Base-by-base conservation (phyloP, 148 eudicot genomes). In the Arctostaphylos glauca region DNA sequence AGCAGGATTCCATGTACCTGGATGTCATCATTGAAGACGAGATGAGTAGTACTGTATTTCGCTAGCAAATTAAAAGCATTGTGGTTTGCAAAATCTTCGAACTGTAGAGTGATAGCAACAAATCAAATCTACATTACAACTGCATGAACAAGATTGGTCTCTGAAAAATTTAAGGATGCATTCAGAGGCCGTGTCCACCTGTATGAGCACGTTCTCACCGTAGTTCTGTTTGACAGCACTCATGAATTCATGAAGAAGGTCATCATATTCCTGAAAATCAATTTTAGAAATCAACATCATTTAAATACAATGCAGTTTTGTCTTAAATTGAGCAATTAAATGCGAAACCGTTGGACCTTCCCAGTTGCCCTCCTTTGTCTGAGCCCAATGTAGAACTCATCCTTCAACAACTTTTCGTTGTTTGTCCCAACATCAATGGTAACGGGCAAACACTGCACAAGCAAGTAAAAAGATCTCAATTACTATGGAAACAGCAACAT, bases 1-100 rank as follows among this genome's bases (percentile, higher is more conserved):
- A 82, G 13, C 71, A 12, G 1, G 15, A 66, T 66, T 66, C 43
- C 71, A 23, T 3, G 10, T 66, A 66, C 71, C 71, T 66, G 71
- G 71, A 66, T 66, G 23, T 66, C 71, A 66, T 66, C 71, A 12
- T 66, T 66, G 71, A 66, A 66, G 12, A 25, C 23, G 16, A 66
- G 91, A 91, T 96, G 98, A 73, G 91, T 89, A 9, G 86, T 89
- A 13, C 91, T 80, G 82, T 96, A 96, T 84, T 85, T 92, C 25
- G 93, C 89, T 78, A 96, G 91, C 89, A 96, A 86, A 86, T 90
- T 94, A 88, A 96, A 96, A 62, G 98, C 98, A 85, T 96, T 94
- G 92, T 96, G 98, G 88, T 94, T 95, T 73, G 98, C 95, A 83
- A 95, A 95, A 86, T 95, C 98, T 86, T 95, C 98, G 87, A 92